Base-by-base conservation (phyloP, 352 stramenopile genomes). In the Pythium inflatum region DNA sequence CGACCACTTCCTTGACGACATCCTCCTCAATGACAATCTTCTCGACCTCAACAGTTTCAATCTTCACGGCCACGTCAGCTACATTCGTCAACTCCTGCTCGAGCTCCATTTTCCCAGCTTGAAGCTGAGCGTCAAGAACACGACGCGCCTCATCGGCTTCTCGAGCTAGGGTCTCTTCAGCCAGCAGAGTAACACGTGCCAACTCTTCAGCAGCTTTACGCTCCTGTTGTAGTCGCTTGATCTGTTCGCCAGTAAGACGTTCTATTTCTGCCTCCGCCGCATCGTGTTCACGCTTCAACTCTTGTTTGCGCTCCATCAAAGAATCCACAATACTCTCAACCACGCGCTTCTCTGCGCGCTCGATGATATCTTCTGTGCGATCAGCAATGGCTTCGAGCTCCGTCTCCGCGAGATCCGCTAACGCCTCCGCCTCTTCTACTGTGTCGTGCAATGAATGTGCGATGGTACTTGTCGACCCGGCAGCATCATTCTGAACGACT, bases 211-310 rank as follows among this genome's bases (percentile, higher is more conserved):
- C 63, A 28, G 43, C 54, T 8, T 24, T 13, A 3, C 55, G 31
- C 45, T 63, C 63, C 0, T 31, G 24, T 25, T 59, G 38, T 2
- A 70, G 34, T 22, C 38, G 16, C 14, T 60, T 25, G 7, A 70
- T 11, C 36, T 64, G 28, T 5, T 46, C 11, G 25, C 11, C 36
- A 14, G 63, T 24, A 2, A 41, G 30, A 45, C 54, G 43, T 4
- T 30, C 20, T 36, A 70, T 70, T 28, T 70, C 63, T 2, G 34
- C 63, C 34, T 70, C 46, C 16, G 38, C 45, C 0, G 34, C 36
- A 30, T 70, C 63, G 54, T 70, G 63, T 18, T 60, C 48, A 18
- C 20, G 43, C 38, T 22, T 58, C 3, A 70, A 34, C 22, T 70
- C 43, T 34, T 45, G n/a, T 38, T 60, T 38, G 3, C 63, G 63